Percentiles rank a stretch among this genome's conserved stretches.
phyloP scores from a whole-genome alignment of 768 basidiomycete species.

The Amanita pallidorosea region DNA sequence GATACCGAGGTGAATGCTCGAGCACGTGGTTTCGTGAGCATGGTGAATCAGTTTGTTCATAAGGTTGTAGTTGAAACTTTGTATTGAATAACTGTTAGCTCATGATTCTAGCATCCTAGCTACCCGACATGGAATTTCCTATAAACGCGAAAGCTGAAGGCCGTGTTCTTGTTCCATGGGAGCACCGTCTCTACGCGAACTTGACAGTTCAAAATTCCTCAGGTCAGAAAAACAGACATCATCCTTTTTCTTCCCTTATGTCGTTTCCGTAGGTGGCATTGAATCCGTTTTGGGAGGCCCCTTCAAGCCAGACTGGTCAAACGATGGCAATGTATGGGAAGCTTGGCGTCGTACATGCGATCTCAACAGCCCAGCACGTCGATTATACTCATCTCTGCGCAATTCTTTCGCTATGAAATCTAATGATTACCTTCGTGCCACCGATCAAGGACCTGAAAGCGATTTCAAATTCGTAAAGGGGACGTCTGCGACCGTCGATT shows the following conservation, averaged over 20 bases:
- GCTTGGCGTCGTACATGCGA: constrained; percentile 87
- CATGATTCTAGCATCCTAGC: constrained; percentile 23
- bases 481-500: constrained; percentile 62
- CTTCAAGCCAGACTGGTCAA: constrained; percentile 79
- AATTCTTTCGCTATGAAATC: constrained; percentile 24
- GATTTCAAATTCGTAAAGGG: constrained; percentile 56
- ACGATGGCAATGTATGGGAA: constrained; percentile 85
- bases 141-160: constrained; percentile 93
- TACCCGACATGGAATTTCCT: constrained; percentile 92
- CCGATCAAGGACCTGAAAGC: constrained; percentile 23
- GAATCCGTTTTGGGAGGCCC: constrained; percentile 45
- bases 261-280: constrained; percentile 31
- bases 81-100: background rate
- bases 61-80: constrained; percentile 30
- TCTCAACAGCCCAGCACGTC: constrained; percentile 68
- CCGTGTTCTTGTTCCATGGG: constrained; percentile 89
- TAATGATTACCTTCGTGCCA: constrained; percentile 11
- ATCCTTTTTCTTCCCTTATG: constrained; percentile 8
- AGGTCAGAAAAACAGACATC: constrained; percentile 13
- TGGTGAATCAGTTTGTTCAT: constrained; percentile 62
- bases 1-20: constrained; percentile 68
- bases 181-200: constrained; percentile 66
- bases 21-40: constrained; percentile 63
- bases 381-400: constrained; percentile 72
- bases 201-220: constrained; percentile 42